Conservation (phyloP, 169 alveolate species). For the Eimeria acervulina region DNA sequence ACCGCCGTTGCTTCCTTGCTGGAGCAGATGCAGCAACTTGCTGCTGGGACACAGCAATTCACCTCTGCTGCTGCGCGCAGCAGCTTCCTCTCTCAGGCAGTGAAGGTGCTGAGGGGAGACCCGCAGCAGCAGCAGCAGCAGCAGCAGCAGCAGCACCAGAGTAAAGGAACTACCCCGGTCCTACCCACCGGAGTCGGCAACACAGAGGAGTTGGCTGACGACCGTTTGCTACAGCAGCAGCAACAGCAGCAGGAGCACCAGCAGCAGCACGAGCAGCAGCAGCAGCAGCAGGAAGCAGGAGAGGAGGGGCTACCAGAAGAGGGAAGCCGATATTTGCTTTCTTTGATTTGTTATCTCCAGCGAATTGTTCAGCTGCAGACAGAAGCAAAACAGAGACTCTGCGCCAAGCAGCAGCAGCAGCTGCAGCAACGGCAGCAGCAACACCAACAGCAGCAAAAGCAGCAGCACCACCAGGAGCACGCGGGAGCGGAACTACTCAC, state of each 20-base stretch:
- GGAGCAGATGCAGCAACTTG: conserved; percentile 83
- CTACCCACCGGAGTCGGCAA: neutral
- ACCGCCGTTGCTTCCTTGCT: conserved; percentile 86
- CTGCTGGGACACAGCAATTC: conserved; percentile 49
- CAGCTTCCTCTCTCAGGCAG: conserved; percentile 34
- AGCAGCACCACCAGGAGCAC: no score
- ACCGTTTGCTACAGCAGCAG: conserved; percentile 45
- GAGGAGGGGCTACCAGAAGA: neutral
- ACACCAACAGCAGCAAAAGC: conserved; percentile 37
- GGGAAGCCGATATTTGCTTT: conserved; percentile 1
- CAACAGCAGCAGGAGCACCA: conserved; percentile 1
- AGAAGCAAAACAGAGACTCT: conserved; percentile 4
- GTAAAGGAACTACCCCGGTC: neutral
- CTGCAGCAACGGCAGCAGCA: conserved; percentile 33
- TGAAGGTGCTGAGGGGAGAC: conserved; percentile 62
- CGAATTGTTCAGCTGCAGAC: conserved; percentile 41
- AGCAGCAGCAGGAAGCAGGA: conserved; percentile 68
- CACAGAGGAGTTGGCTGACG: neutral
- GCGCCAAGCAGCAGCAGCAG: neutral
- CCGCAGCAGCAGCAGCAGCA: conserved; percentile 68
- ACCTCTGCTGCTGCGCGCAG: conserved; percentile 34
- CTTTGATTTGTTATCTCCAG: conserved; percentile 6
- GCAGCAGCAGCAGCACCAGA: conserved; percentile 57
- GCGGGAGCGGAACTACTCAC: neutral
- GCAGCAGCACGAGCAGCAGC: conserved; percentile 38